Conservation (phyloP, 1,284 basidiomycete species). For the Golubevia pallescens region DNA sequence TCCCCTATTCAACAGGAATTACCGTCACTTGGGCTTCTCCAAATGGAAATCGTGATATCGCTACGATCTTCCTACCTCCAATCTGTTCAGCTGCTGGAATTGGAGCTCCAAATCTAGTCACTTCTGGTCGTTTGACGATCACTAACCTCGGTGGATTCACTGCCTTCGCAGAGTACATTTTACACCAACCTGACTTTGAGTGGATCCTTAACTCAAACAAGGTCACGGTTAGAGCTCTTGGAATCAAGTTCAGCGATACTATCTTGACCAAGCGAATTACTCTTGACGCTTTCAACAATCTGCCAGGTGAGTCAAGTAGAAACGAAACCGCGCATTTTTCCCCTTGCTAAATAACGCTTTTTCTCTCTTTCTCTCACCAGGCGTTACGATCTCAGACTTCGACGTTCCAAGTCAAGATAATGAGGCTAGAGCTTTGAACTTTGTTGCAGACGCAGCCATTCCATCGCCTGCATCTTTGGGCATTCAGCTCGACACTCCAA, state of each 20-base stretch:
- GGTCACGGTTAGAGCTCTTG: conserved; percentile 44
- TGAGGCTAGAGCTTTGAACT: conserved; percentile 40
- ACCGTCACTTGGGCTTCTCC: conserved; percentile 47
- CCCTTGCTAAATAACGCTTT: too few relatives aligned
- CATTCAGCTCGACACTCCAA: conserved; percentile 56
- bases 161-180: conserved; percentile 46
- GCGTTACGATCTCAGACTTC: conserved; percentile 42
- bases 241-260: conserved; percentile 50
- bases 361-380: too few relatives aligned
- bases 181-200: conserved; percentile 45
- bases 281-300: conserved; percentile 53
- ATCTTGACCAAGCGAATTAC: conserved; percentile 45
- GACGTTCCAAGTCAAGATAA: conserved; percentile 24
- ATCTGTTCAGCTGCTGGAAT: conserved; percentile 43
- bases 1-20: too few relatives aligned
- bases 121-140: conserved; percentile 44
- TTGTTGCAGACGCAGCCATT: conserved; percentile 32
- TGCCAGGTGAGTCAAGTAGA: conserved; percentile 17
- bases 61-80: conserved; percentile 44
- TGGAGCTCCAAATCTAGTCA: conserved; percentile 47
- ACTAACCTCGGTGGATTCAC: conserved; percentile 45
- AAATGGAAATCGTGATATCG: conserved; percentile 29
- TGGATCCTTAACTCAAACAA: conserved; percentile 49
- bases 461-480: conserved; percentile 52
- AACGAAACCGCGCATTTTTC: too few relatives aligned